These are phyloP conservation scores for Castanea crenata DNA, from an alignment of 306 rosid genomes.

Conservation along the genomic window DNA sequence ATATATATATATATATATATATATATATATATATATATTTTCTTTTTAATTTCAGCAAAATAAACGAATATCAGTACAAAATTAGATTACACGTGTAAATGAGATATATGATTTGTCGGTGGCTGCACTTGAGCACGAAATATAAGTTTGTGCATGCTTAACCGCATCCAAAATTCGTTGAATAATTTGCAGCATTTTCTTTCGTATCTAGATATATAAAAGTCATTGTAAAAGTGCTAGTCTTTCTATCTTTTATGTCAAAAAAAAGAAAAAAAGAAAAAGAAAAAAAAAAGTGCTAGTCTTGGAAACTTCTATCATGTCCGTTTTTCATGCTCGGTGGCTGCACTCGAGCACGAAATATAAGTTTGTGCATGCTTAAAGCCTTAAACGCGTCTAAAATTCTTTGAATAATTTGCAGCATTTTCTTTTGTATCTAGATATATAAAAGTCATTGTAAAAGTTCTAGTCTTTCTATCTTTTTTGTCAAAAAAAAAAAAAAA, in stretches of 20 bases:
- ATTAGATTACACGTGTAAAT: too few species aligned
- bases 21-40: too few species aligned
- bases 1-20: too few species aligned
- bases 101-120: too few species aligned
- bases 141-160: not conserved
- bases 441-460: not conserved
- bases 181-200: not conserved
- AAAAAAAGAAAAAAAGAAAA: too few species aligned
- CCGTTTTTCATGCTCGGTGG: not conserved
- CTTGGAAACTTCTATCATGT: not conserved
- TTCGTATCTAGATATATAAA: too few species aligned
- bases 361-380: not conserved
- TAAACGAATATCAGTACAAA: too few species aligned
- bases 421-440: too few species aligned
- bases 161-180: not conserved
- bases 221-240: not conserved
- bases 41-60: too few species aligned
- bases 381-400: not conserved
- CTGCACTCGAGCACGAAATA: too few species aligned
- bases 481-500: not conserved
- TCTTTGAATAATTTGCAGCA: not conserved
- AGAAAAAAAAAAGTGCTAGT: not conserved
- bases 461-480: not conserved
- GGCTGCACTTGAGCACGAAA: too few species aligned
- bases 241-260: not conserved